phyloP scores from a whole-genome alignment of 768 basidiomycete genomes.

The Mycena floridula region DNA sequence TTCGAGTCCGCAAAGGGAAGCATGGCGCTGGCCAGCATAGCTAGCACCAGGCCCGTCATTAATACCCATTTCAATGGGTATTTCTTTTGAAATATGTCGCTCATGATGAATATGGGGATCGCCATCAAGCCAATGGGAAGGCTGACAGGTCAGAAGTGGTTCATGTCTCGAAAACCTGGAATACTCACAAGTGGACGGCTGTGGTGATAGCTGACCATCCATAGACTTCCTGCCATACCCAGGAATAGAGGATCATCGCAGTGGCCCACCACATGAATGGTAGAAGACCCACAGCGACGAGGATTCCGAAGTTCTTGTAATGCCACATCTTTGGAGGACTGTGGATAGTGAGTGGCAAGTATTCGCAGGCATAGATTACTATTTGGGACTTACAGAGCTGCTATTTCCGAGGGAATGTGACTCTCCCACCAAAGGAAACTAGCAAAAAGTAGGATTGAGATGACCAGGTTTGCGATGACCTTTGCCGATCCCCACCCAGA shows the following conservation, averaged over 20 bases:
- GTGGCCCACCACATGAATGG: conserved; percentile 38
- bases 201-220: conserved; percentile 34
- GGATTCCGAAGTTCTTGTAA: conserved; percentile 32
- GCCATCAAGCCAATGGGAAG: conserved; percentile 35
- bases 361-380: no score
- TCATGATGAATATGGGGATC: conserved; percentile 30
- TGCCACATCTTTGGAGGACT: conserved; percentile 39
- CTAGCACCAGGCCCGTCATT: conserved; percentile 31
- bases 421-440: conserved; percentile 50
- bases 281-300: conserved; percentile 29
- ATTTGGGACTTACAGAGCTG: conserved; percentile 36
- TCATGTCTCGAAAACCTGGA: conserved; percentile 5
- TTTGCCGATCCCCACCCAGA: conserved; percentile 41
- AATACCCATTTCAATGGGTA: conserved; percentile 39
- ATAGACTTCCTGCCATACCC: conserved; percentile 34
- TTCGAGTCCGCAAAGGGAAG: conserved; percentile 34
- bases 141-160: conserved; percentile 13
- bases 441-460: conserved; percentile 32
- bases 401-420: conserved; percentile 28
- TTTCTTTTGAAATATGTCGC: conserved; percentile 25
- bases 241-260: conserved; percentile 26
- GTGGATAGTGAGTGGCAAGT: neutral
- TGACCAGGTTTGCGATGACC: conserved; percentile 39
- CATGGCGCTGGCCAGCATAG: conserved; percentile 31
- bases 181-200: conserved; percentile 32